These are phyloP conservation scores for Populus tremula DNA, from an alignment of 345 rosid species.

Conservation along the genomic window DNA sequence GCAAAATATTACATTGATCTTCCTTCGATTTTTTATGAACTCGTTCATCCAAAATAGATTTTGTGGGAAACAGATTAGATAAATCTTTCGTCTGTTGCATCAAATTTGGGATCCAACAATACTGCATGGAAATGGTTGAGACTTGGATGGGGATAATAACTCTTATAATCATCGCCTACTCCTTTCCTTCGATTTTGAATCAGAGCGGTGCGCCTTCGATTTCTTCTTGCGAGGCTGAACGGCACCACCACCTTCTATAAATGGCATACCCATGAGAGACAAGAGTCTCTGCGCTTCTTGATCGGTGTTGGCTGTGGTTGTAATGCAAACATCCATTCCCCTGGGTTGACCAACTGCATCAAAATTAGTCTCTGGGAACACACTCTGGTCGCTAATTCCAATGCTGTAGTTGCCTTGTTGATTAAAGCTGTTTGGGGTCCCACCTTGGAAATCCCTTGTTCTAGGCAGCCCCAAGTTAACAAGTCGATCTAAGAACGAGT, in stretches of 20 bases:
- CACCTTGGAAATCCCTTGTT: slow-evolving; percentile 90
- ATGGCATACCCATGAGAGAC: slow-evolving; percentile 97
- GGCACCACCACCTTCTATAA: slow-evolving; percentile 56
- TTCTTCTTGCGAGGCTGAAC: slow-evolving; percentile 59
- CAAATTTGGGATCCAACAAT: background rate
- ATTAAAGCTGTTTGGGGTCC: slow-evolving; percentile 79
- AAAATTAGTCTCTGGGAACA: slow-evolving; percentile 77
- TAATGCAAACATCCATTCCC: slow-evolving; percentile 94
- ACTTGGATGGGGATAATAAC: background rate
- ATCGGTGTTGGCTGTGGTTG: slow-evolving; percentile 76
- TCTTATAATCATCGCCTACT: slow-evolving; percentile 48
- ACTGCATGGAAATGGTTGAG: background rate
- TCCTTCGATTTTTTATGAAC: background rate
- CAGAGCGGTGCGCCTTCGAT: slow-evolving; percentile 74
- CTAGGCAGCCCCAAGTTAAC: slow-evolving; percentile 91
- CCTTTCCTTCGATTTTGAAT: slow-evolving; percentile 55
- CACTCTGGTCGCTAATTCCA: slow-evolving; percentile 77
- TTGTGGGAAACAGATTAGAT: background rate
- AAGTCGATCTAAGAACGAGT: slow-evolving; percentile 82
- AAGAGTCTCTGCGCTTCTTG: slow-evolving; percentile 73
- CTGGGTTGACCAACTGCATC: slow-evolving; percentile 65
- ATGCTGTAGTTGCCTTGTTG: slow-evolving; percentile 90
- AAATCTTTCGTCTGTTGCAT: background rate
- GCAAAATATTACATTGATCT: background rate
- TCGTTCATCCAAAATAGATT: background rate